phyloP scores from a whole-genome alignment of 768 basidiomycete species.

The Daedaleopsis sinensis region DNA sequence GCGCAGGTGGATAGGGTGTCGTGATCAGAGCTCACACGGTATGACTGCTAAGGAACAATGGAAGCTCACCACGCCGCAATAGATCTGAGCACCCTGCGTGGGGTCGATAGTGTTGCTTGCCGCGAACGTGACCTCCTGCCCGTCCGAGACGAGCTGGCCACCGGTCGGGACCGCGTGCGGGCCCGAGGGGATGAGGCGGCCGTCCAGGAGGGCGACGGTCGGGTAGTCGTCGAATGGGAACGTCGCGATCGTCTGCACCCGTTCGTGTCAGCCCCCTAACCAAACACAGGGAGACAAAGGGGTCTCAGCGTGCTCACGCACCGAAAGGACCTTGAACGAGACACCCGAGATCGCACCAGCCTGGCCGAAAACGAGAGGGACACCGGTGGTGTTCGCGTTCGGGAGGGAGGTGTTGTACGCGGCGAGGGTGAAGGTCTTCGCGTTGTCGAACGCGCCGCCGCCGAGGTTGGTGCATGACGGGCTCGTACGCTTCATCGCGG shows the following conservation, averaged over 20 bases:
- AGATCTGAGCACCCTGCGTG: conserved; percentile 34
- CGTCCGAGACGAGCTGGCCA: conserved; percentile 38
- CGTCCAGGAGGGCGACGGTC: conserved; percentile 39
- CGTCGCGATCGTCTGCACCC: conserved; percentile 47
- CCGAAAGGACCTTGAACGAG: conserved; percentile 46
- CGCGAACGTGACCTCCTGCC: conserved; percentile 40
- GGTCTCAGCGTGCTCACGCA: conserved; percentile 27
- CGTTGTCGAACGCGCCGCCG: conserved; percentile 26
- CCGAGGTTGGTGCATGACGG: conserved; percentile 28
- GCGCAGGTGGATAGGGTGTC: background rate
- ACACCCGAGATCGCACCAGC: conserved; percentile 36
- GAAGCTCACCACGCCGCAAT: conserved; percentile 39
- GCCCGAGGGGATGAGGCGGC: conserved; percentile 41
- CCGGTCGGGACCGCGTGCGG: conserved; percentile 33
- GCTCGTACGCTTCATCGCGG: conserved; percentile 14
- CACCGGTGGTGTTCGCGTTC: conserved; percentile 49
- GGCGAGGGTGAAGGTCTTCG: conserved; percentile 48
- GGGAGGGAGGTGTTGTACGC: conserved; percentile 45
- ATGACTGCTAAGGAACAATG: background rate
- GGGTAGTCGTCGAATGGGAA: conserved; percentile 56
- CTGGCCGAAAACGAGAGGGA: conserved; percentile 48
- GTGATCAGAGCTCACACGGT: background rate
- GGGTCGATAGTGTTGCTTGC: conserved; percentile 35
- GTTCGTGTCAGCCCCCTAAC: background rate
- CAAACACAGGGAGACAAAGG: background rate